Evolutionary conservation across 1,284 basidiomycete species (phyloP), one percentile per base, ranked within the genome.

Genomic region (Tremellales sp.): DNA sequence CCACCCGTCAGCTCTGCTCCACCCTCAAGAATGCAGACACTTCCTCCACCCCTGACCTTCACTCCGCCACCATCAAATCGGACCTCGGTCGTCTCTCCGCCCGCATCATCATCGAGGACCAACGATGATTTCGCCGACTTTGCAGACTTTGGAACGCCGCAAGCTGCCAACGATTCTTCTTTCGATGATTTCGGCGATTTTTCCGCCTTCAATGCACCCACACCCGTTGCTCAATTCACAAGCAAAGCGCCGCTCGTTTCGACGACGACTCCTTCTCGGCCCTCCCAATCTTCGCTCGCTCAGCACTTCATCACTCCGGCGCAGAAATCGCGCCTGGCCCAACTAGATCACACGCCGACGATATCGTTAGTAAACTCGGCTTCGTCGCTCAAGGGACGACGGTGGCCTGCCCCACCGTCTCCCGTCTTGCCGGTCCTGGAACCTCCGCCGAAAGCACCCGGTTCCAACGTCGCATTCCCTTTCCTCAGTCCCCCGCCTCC

Each of bases 341-440:
- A 47, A 24, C 48, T 63, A 5, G 60, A 62, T 32, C 62, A 66
- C 35, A 59, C 51, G 2, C 58, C 54, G 1, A 61, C 62, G 3
- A 28, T 61, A 12, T 50, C 54, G 12, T 52, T 66, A 1, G 3
- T 66, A 7, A 36, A 43, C 13, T 53, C 49, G 25, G 57, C 62
- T 3, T 53, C 50, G 8, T 51, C 60, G 10, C 27, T 35, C 1
- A 58, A 56, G 33, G 64, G 64, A 14, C 51, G 47, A 47, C 29
- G 58, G 40, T 66, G 64, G 64, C 64, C 64, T 25, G 64, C 64
- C 4, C 64, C 64, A 3, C 50, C 62, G 5, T 58, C 56, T 21
- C 64, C 64, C 9, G 34, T 58, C 13, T 54, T 53, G 3, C 61
- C 59, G 2, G 34, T 44, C 8, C 44, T 66, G 4, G 49, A 55